Conservation (phyloP, 2,329 filamentous ascomycete genomes). For the Beauveria sp. region DNA sequence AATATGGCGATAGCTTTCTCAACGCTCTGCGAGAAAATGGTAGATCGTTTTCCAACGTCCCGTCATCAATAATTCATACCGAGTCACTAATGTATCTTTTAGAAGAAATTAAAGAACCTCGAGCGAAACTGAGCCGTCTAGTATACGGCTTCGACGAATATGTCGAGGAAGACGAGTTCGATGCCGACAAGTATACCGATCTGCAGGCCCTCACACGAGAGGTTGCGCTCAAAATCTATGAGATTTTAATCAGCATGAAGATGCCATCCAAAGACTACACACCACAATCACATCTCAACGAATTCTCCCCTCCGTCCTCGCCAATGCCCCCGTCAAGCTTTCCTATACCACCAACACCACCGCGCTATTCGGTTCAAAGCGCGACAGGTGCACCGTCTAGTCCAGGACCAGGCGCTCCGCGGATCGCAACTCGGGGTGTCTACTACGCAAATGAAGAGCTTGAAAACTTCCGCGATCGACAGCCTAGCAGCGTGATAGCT, state of each 20-base stretch:
- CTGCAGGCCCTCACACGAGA: conserved; percentile 40
- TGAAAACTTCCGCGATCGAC: conserved; percentile 3
- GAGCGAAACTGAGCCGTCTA: conserved; percentile 39
- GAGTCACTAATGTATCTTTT: not conserved
- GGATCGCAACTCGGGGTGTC: not conserved
- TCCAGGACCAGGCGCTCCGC: not conserved
- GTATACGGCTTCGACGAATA: conserved; percentile 53
- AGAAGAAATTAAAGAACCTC: conserved; percentile 44
- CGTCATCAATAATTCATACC: not conserved
- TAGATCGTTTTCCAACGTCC: conserved; percentile 21
- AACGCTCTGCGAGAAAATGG: conserved; percentile 46
- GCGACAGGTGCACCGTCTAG: not conserved
- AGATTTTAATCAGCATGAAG: conserved; percentile 47
- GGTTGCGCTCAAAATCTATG: conserved; percentile 39
- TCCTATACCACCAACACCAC: conserved; percentile 8
- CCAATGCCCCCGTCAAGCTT: conserved; percentile 6
- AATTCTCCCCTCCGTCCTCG: conserved; percentile 11
- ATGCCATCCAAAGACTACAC: conserved; percentile 17
- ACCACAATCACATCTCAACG: conserved; percentile 20
- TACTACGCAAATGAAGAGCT: conserved; percentile 8
- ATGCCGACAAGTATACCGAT: conserved; percentile 40
- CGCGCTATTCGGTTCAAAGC: conserved; percentile 5
- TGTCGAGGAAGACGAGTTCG: conserved; percentile 41
- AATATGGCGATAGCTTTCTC: conserved; percentile 42
- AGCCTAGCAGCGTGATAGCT: conserved; percentile 6